A percentile compares a stretch with the other conserved stretches of the same genome.
These are phyloP conservation scores for Rhizophagus prolifer DNA, from an alignment of 192 early-diverging fungal genomes.

Conservation along the genomic window DNA sequence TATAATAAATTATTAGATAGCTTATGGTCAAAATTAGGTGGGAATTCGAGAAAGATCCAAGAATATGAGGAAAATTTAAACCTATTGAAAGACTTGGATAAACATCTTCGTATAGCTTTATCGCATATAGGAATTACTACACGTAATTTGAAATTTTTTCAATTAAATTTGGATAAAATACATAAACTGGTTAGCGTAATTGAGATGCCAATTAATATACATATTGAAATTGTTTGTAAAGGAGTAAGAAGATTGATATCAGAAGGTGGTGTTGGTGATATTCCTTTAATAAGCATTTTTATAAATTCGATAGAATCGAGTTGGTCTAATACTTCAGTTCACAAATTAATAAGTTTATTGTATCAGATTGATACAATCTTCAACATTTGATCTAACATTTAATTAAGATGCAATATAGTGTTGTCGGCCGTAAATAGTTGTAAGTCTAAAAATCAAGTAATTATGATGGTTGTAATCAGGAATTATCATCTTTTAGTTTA, in stretches of 20 bases:
- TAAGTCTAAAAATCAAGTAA: no score
- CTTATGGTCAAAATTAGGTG: slow-evolving; percentile 36
- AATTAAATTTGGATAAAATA: slow-evolving; percentile 50
- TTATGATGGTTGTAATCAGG: no score
- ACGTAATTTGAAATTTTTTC: slow-evolving; percentile 47
- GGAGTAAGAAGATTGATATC: slow-evolving; percentile 34
- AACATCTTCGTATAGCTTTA: slow-evolving; percentile 41
- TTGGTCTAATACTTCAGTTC: no score
- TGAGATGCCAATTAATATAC: slow-evolving; percentile 37
- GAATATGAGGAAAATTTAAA: slow-evolving; percentile 43
- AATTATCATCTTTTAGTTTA: no score
- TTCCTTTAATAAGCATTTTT: background rate
- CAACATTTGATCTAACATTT: no score
- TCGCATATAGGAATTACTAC: slow-evolving; percentile 39
- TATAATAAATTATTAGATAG: slow-evolving; percentile 33
- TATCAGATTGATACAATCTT: no score
- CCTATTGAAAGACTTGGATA: slow-evolving; percentile 39
- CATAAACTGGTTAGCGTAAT: slow-evolving; percentile 36
- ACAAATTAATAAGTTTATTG: no score
- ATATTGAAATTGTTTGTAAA: slow-evolving; percentile 43
- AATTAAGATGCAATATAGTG: no score
- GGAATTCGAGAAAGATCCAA: slow-evolving; percentile 31
- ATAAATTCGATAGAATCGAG: no score
- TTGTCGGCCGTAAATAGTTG: no score
- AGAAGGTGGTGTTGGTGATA: background rate